Conservation (phyloP, 371 early-diverging fungal genomes). For the Mortierella sp. region DNA sequence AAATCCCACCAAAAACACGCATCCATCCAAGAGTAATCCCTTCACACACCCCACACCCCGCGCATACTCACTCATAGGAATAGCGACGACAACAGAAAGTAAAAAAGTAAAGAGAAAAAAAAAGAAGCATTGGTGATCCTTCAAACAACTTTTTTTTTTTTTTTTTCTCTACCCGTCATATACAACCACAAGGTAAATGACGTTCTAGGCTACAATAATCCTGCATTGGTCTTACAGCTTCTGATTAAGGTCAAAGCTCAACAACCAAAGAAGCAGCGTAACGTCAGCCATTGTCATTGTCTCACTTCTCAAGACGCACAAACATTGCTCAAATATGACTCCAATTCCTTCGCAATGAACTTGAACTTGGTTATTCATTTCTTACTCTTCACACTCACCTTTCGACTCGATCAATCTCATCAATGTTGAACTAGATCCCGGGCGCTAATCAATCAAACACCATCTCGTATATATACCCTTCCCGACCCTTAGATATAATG, state of each 20-base stretch:
- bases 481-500: background rate
- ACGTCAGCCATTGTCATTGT: too few relatives aligned
- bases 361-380: background rate
- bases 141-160: conserved; percentile 1
- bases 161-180: conserved; percentile 8
- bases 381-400: background rate
- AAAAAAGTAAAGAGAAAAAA: background rate
- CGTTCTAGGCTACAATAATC: background rate
- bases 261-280: background rate
- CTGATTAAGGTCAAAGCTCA: background rate
- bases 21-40: background rate
- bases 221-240: background rate
- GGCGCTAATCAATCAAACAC: background rate
- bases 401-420: too few relatives aligned
- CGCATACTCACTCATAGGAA: background rate
- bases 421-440: background rate
- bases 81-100: background rate
- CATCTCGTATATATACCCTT: too few relatives aligned
- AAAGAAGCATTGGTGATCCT: background rate
- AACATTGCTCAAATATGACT: background rate
- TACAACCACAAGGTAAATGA: conserved; percentile 17
- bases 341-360: background rate
- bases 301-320: background rate
- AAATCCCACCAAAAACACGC: conserved; percentile 4
- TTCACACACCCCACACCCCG: background rate